Conservation (phyloP, 345 rosid species). For the Salix koriyanagi region DNA sequence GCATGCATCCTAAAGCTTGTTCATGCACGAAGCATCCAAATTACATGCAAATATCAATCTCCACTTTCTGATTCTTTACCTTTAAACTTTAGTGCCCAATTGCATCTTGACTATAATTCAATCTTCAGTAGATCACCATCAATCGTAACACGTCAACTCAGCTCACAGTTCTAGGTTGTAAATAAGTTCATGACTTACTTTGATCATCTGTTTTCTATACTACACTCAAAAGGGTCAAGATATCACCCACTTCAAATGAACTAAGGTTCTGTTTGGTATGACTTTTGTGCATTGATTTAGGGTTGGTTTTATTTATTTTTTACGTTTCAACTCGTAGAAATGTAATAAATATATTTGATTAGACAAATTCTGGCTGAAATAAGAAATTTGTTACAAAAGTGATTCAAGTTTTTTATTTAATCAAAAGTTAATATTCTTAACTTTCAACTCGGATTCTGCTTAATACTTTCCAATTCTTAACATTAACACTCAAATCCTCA, state of each 20-base stretch:
- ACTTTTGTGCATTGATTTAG: no score
- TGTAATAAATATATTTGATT: no score
- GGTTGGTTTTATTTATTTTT: no score
- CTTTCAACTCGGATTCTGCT: no score
- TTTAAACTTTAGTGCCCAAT: not conserved
- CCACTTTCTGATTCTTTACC: not conserved
- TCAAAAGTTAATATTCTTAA: no score
- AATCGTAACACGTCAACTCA: not conserved
- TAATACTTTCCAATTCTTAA: not conserved
- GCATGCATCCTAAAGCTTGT: not conserved
- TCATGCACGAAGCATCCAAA: not conserved
- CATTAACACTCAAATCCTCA: not conserved
- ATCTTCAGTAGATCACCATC: not conserved
- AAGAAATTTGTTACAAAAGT: no score
- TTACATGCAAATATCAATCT: not conserved
- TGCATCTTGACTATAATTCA: not conserved
- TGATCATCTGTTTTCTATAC: not conserved
- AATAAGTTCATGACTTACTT: not conserved
- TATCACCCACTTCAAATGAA: not conserved
- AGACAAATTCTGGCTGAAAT: no score
- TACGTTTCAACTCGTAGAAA: no score
- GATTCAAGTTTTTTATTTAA: no score
- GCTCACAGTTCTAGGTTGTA: not conserved
- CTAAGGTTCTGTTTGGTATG: no score
- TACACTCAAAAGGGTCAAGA: not conserved